Percentiles rank a stretch among this genome's conserved stretches.
Evolutionary conservation across 768 basidiomycete genomes (phyloP).

Genomic region (Leccinum arenicola): DNA sequence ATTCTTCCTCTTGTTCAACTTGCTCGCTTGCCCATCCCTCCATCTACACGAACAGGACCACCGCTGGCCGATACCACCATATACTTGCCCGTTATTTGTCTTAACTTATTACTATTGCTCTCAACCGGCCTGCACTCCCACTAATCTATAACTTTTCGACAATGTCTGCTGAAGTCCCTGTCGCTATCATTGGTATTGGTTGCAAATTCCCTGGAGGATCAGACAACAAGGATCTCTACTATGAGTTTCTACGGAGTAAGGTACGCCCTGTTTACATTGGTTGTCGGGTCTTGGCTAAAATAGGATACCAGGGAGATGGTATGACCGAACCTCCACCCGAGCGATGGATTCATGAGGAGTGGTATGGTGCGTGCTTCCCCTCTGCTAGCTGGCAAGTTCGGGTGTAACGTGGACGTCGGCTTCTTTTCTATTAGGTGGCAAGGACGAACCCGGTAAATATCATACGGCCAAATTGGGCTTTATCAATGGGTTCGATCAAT

Average conservation of each 20-base stretch:
- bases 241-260: conserved; percentile 31
- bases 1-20: neutral
- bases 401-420: neutral
- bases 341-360: conserved; percentile 30
- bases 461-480: conserved; percentile 30
- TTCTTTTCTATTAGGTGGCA: conserved; percentile 17
- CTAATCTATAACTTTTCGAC: conserved; percentile 2
- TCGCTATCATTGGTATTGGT: conserved; percentile 32
- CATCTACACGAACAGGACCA: neutral
- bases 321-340: conserved; percentile 27
- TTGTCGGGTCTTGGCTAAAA: neutral
- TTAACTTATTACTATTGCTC: neutral
- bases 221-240: conserved; percentile 29
- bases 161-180: conserved; percentile 31
- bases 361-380: conserved; percentile 26
- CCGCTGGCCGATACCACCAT: neutral
- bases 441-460: conserved; percentile 33
- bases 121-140: neutral
- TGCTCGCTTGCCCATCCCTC: neutral
- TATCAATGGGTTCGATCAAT: conserved; percentile 31
- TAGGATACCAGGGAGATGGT: conserved; percentile 26
- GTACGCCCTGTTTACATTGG: conserved; percentile 2
- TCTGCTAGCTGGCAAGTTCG: neutral
- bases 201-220: conserved; percentile 33
- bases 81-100: neutral